Conservation (phyloP, 192 early-diverging fungal species). For the Umbelopsis ramanniana region DNA sequence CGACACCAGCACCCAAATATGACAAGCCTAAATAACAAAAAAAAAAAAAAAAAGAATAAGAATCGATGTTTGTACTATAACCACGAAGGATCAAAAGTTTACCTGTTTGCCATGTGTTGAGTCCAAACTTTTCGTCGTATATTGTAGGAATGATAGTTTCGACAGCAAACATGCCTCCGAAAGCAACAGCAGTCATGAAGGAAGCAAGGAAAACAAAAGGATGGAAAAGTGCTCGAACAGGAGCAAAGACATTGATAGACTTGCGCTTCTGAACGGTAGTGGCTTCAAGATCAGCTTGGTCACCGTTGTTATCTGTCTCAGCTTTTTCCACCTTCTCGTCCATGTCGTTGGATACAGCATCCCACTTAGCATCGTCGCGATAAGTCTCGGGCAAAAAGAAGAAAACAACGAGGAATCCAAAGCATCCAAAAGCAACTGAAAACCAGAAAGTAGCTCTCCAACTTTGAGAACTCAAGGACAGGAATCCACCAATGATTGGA, state of each 20-base stretch:
- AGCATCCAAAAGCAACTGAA: constrained; percentile 41
- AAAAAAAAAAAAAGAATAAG: background rate
- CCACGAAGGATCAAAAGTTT: constrained; percentile 26
- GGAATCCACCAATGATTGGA: constrained; percentile 53
- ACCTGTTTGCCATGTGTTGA: constrained; percentile 40
- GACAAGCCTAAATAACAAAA: constrained; percentile 33
- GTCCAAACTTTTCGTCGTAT: constrained; percentile 25
- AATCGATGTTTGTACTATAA: background rate
- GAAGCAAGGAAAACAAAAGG: constrained; percentile 47
- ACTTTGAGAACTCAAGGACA: constrained; percentile 39
- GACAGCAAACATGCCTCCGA: constrained; percentile 54
- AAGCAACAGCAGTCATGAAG: constrained; percentile 45
- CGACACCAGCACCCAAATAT: constrained; percentile 43
- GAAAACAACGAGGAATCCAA: constrained; percentile 40
- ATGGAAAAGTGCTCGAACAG: constrained; percentile 34
- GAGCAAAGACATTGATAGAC: constrained; percentile 24
- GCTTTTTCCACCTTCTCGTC: background rate
- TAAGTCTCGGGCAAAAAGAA: constrained; percentile 50
- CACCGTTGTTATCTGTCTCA: background rate
- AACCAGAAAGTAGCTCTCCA: constrained; percentile 55
- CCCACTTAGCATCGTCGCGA: constrained; percentile 30
- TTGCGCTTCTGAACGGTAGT: constrained; percentile 30
- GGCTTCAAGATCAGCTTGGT: constrained; percentile 38
- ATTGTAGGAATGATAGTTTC: constrained; percentile 37
- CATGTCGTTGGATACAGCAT: constrained; percentile 24